Percentiles rank a stretch among this genome's conserved stretches.
Conservation (phyloP, 1,284 basidiomycete species). For the Ustilago esculenta region DNA sequence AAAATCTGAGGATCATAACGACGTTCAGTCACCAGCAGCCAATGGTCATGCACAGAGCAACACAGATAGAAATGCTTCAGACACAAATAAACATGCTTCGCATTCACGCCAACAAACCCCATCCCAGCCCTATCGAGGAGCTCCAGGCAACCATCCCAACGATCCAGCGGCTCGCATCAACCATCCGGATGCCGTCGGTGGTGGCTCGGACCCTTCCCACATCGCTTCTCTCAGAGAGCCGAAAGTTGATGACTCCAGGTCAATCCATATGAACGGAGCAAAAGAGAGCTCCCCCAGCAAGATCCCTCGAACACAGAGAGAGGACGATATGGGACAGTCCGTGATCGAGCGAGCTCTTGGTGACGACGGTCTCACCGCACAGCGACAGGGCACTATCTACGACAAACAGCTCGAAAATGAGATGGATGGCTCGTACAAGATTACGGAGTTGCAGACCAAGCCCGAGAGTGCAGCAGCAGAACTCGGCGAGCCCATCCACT, state of each 20-base stretch:
- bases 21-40: neutral
- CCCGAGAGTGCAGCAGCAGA: conserved; percentile 25
- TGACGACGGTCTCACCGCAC: conserved; percentile 32
- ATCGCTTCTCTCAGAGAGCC: neutral
- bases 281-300: neutral
- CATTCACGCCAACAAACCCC: neutral
- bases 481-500: conserved; percentile 33
- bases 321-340: conserved; percentile 41
- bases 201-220: neutral
- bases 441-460: conserved; percentile 26
- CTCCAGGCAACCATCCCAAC: conserved; percentile 48
- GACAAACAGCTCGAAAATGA: conserved; percentile 41
- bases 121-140: conserved; percentile 19
- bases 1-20: conserved; percentile 1
- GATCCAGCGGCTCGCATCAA: conserved; percentile 44
- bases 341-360: conserved; percentile 46
- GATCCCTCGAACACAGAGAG: neutral
- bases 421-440: conserved; percentile 38
- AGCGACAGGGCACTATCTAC: conserved; percentile 36
- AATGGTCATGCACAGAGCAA: neutral
- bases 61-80: neutral
- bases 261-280: neutral
- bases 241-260: neutral
- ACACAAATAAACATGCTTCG: neutral
- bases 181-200: conserved; percentile 38